A percentile compares a stretch with the other conserved stretches of the same genome.
Conservation (phyloP, 805 yeast genomes). For the Yarrowia keelungensis region DNA sequence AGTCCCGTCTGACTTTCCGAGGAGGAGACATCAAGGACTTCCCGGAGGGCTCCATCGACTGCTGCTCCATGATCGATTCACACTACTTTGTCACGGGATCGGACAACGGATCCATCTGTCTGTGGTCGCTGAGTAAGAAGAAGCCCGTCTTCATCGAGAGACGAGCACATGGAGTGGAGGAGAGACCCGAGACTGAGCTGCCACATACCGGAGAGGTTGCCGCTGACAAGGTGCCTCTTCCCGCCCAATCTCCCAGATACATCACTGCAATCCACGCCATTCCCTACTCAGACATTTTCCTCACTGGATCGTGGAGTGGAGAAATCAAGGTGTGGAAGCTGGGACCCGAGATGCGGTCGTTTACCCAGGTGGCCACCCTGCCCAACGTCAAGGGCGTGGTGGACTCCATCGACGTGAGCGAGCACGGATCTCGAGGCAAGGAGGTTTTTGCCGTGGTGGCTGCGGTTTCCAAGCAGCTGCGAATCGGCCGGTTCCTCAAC, state of each 20-base stretch:
- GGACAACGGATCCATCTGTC: conserved; percentile 87
- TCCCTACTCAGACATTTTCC: conserved; percentile 82
- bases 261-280: conserved; percentile 81
- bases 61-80: conserved; percentile 90
- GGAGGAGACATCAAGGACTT: conserved; percentile 69
- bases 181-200: conserved; percentile 50
- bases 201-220: conserved; percentile 56
- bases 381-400: conserved; percentile 68
- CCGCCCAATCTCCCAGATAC: conserved; percentile 80
- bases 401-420: conserved; percentile 47
- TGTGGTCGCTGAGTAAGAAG: conserved; percentile 92
- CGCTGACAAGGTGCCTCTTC: conserved; percentile 59
- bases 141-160: conserved; percentile 77
- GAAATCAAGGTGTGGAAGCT: conserved; percentile 78
- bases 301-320: conserved; percentile 91
- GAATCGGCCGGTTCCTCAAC: conserved; percentile 84
- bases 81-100: conserved; percentile 93
- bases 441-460: conserved; percentile 63
- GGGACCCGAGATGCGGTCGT: conserved; percentile 66
- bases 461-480: conserved; percentile 81
- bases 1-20: conserved; percentile 88
- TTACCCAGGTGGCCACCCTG: conserved; percentile 63
- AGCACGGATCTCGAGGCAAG: conserved; percentile 50
- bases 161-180: conserved; percentile 76
- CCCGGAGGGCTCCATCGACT: conserved; percentile 86